A percentile compares a stretch with the other conserved stretches of the same genome.
Evolutionary conservation across 306 rosid genomes (phyloP).

Genomic region (Trifolium fragiferum): DNA sequence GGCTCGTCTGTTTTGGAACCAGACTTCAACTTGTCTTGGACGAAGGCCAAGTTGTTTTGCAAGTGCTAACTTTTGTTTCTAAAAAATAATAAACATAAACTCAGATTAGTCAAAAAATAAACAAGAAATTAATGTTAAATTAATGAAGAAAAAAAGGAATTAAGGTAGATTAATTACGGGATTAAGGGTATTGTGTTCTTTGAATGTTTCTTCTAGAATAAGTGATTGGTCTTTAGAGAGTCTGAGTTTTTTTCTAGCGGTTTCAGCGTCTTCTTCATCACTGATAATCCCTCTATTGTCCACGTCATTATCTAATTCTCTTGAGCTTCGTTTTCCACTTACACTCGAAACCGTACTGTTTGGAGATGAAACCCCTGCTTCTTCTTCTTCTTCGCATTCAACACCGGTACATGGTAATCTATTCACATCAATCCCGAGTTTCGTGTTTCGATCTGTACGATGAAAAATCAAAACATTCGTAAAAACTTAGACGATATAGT

Average conservation of each 20-base stretch:
- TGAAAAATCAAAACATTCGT: not conserved
- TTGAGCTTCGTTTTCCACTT: conserved; percentile 88
- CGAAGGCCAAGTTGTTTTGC: conserved; percentile 87
- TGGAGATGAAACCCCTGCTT: conserved; percentile 82
- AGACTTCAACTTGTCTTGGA: conserved; percentile 91
- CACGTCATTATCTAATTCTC: conserved; percentile 71
- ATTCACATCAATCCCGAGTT: conserved; percentile 90
- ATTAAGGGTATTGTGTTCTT: conserved; percentile 92
- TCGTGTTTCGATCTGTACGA: conserved; percentile 64
- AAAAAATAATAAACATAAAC: conserved; percentile 3
- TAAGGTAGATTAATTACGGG: conserved; percentile 60
- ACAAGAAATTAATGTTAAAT: conserved; percentile 5
- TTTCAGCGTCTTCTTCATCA: conserved; percentile 89
- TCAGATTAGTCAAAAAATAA: not conserved
- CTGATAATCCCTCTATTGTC: conserved; percentile 68
- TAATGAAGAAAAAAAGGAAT: not conserved
- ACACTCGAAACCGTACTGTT: conserved; percentile 91
- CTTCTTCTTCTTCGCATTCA: conserved; percentile 63
- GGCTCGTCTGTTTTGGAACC: conserved; percentile 98
- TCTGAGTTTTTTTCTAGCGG: conserved; percentile 82
- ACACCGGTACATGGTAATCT: conserved; percentile 57
- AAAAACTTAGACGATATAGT: not conserved
- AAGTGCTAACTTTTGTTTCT: conserved; percentile 89
- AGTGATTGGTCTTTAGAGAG: conserved; percentile 93
- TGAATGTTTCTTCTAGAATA: conserved; percentile 87